Evolutionary conservation across 768 basidiomycete species (phyloP).

Genomic region (Suillus hirtellus): DNA sequence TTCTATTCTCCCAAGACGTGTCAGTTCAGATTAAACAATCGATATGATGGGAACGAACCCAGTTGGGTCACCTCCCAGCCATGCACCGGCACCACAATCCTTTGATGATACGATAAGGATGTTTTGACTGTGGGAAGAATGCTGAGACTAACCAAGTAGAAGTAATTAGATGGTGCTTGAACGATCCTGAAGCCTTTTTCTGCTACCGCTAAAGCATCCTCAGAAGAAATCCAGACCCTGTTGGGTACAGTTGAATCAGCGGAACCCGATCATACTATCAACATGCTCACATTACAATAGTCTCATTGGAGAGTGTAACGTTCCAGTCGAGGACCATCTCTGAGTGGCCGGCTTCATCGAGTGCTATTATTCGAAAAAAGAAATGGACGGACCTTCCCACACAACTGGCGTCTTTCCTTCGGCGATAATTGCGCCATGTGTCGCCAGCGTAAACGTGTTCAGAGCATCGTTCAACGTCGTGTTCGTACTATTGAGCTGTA

Average conservation of each 20-base stretch:
- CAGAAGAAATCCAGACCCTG: conserved; percentile 50
- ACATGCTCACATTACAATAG: conserved; percentile 39
- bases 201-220: conserved; percentile 40
- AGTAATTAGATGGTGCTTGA: conserved; percentile 51
- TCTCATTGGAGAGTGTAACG: conserved; percentile 41
- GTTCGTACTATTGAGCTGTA: conserved; percentile 48
- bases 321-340: conserved; percentile 49
- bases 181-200: conserved; percentile 44
- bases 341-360: conserved; percentile 15
- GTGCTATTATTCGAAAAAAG: not conserved
- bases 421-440: conserved; percentile 54
- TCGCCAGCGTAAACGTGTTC: conserved; percentile 56
- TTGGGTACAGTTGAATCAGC: not conserved
- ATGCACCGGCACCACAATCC: conserved; percentile 51
- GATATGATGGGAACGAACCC: conserved; percentile 24
- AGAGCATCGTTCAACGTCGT: conserved; percentile 66
- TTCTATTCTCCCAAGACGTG: conserved; percentile 24
- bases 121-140: not conserved
- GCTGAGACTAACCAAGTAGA: conserved; percentile 43
- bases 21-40: not conserved
- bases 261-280: not conserved
- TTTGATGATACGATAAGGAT: conserved; percentile 14
- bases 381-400: conserved; percentile 60
- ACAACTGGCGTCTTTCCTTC: conserved; percentile 77
- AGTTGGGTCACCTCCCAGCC: conserved; percentile 39